Evolutionary conservation across 2,329 filamentous ascomycete genomes (phyloP), one percentile per base, ranked within the genome.

Genomic region (Sphaerostilbella broomeana): DNA sequence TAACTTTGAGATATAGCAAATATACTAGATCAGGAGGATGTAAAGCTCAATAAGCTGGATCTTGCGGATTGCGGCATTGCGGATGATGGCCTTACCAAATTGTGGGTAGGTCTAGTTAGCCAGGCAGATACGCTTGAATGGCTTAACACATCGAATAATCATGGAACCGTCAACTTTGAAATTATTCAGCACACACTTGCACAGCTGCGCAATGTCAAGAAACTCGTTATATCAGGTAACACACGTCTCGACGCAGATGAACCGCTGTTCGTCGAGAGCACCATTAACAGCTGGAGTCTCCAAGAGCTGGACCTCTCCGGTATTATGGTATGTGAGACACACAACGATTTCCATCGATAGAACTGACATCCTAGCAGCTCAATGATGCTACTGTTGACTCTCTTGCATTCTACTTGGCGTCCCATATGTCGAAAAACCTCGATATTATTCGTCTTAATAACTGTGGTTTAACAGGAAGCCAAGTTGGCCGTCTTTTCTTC

Each of bases 281-380:
- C 61, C 6, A 55, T 74, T 30, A 48, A 59, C 27, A 50, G 57
- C 13, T 71, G 69, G 62, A 58, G 59, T n/a, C 58, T 78, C 17
- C 68, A 75, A 49, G 70, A 73, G 42, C 56, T 78, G 12, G 67
- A 77, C 45, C 55, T 78, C 19, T 76, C 74, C 3, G 67, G 69
- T 5, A 75, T 72, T 54, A 68, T 68, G 59, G 69, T 74, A 54
- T 46, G 62, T 42, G 18, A 41, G 16, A 17, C 11, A 19, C 19
- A 17, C 7, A 3, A 17, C 9, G 10, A 35, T 8, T 35, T n/a
- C 17, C 4, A 8, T 10, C 18, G 9, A 21, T 2, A 3, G 6
- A 2, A 26, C 19, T 30, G 44, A 52, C 47, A 28, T 17, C 27
- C 34, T 15, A 22, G 3, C 5, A 72, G 69, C 55, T 75, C 24